Conservation (phyloP, 495 filamentous ascomycete species). For the Extremus antarcticus region DNA sequence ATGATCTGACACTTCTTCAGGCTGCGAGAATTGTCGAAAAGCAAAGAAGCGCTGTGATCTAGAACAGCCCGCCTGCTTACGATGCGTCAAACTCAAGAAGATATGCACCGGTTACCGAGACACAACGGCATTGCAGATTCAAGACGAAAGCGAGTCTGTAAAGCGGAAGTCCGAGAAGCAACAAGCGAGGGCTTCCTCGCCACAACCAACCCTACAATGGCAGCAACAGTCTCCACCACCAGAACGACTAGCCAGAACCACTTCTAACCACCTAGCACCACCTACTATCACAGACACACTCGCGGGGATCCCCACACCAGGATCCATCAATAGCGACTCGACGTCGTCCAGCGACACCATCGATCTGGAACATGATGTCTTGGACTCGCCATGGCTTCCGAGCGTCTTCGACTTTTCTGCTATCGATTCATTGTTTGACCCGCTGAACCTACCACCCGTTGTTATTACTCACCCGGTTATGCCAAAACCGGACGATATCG, state of each 20-base stretch:
- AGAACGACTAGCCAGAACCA: background rate
- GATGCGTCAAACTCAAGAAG: constrained; percentile 18
- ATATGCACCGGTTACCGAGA: constrained; percentile 21
- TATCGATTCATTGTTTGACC: background rate
- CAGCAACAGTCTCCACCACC: background rate
- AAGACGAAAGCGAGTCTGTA: constrained; percentile 19
- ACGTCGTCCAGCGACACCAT: background rate
- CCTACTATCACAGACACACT: background rate
- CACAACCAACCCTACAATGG: background rate
- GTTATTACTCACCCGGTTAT: background rate
- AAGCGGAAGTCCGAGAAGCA: constrained; percentile 9
- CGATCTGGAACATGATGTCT: background rate
- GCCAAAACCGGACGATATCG: constrained; percentile 4
- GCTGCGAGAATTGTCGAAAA: constrained; percentile 18
- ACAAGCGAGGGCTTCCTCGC: background rate
- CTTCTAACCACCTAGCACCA: background rate
- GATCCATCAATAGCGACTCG: background rate
- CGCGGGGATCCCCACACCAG: background rate
- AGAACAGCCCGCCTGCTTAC: constrained; percentile 13
- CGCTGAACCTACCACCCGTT: background rate
- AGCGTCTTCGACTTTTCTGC: background rate
- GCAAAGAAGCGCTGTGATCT: constrained; percentile 20
- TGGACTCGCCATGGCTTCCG: background rate
- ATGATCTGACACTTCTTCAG: background rate
- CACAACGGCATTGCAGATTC: constrained; percentile 15